Conservation (phyloP, 2,329 filamentous ascomycete species). For the Furcasterigmium furcatum region DNA sequence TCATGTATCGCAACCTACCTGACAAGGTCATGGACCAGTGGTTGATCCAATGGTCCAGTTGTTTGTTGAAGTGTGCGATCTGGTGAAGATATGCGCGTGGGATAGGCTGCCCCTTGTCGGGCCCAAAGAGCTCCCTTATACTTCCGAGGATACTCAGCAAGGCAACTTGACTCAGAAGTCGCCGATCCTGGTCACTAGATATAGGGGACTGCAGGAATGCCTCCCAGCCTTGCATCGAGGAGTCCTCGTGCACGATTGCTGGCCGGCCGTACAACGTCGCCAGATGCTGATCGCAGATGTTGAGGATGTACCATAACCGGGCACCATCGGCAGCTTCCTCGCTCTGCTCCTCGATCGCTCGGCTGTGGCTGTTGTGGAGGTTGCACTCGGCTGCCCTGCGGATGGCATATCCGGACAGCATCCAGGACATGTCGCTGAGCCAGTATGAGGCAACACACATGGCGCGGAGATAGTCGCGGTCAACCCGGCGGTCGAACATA, state of each 20-base stretch:
- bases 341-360: slow-evolving; percentile 30
- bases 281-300: slow-evolving; percentile 60
- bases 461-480: slow-evolving; percentile 51
- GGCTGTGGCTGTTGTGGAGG: slow-evolving; percentile 37
- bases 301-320: slow-evolving; percentile 58
- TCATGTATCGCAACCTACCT: slow-evolving; percentile 16
- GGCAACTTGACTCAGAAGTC: slow-evolving; percentile 55
- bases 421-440: slow-evolving; percentile 61
- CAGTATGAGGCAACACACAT: slow-evolving; percentile 61
- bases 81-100: slow-evolving; percentile 49
- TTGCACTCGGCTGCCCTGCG: slow-evolving; percentile 45
- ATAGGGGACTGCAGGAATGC: slow-evolving; percentile 48
- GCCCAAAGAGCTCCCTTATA: slow-evolving; percentile 51
- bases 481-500: slow-evolving; percentile 28
- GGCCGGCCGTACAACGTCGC: slow-evolving; percentile 59
- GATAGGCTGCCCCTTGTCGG: slow-evolving; percentile 48
- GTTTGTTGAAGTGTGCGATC: slow-evolving; percentile 23
- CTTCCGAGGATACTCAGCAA: slow-evolving; percentile 55
- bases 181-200: slow-evolving; percentile 50
- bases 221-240: slow-evolving; percentile 55
- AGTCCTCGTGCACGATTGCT: slow-evolving; percentile 55
- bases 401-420: slow-evolving; percentile 52
- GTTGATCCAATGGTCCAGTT: slow-evolving; percentile 32
- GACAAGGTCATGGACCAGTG: slow-evolving; percentile 27
- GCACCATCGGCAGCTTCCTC: slow-evolving; percentile 48